phyloP scores from a whole-genome alignment of 1,284 basidiomycete genomes.

The Uromyces viciae-fabae region DNA sequence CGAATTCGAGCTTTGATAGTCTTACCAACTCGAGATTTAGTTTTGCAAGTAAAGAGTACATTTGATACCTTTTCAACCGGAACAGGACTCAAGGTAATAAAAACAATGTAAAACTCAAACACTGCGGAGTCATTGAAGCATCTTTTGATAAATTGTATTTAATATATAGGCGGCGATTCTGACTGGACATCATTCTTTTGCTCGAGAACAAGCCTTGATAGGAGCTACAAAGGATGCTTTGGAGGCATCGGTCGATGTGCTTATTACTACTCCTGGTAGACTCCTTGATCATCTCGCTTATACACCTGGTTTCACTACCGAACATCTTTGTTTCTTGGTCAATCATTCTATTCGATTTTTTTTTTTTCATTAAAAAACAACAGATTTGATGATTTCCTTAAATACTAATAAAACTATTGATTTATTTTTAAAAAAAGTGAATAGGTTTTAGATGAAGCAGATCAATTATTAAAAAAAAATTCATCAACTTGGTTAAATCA shows the following conservation, averaged over 20 bases:
- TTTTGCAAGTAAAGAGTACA: constrained; percentile 84
- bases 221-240: background rate
- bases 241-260: constrained; percentile 81
- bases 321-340: constrained; percentile 88
- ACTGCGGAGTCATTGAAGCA: background rate
- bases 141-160: background rate
- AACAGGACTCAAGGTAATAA: constrained; percentile 71
- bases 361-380: too few species aligned
- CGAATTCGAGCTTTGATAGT: constrained; percentile 86
- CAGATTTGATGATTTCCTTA: background rate
- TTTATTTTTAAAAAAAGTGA: background rate
- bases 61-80: constrained; percentile 80
- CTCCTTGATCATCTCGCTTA: constrained; percentile 86
- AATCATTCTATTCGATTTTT: too few species aligned
- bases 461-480: constrained; percentile 85
- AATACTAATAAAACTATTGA: background rate
- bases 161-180: constrained; percentile 45
- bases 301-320: constrained; percentile 83
- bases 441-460: constrained; percentile 95
- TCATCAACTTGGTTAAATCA: constrained; percentile 89
- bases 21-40: constrained; percentile 91
- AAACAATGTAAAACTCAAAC: background rate
- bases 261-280: constrained; percentile 92
- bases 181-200: constrained; percentile 53
- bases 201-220: constrained; percentile 50